Conservation (phyloP, 2,329 filamentous ascomycete genomes). For the Cordyceps pruinosa region DNA sequence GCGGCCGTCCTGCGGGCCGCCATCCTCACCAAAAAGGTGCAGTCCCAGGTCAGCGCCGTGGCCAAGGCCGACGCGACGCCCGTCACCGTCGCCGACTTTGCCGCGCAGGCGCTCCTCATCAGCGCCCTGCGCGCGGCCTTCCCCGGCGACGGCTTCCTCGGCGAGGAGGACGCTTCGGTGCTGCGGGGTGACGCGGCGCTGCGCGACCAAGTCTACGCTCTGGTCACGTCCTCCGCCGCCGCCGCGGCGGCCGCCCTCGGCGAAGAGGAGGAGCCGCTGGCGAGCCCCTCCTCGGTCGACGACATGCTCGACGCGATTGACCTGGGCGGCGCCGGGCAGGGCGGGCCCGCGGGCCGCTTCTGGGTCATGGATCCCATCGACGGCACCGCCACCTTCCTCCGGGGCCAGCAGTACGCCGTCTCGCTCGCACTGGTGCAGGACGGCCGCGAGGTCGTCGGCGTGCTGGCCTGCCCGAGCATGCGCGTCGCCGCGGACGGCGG, state of each 20-base stretch:
- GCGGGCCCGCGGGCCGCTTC: conserved; percentile 33
- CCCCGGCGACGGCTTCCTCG: conserved; percentile 51
- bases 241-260: conserved; percentile 9
- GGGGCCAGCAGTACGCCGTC: conserved; percentile 56
- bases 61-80: conserved; percentile 53
- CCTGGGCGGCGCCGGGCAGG: conserved; percentile 39
- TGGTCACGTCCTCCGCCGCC: conserved; percentile 33
- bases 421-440: conserved; percentile 52
- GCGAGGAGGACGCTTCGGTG: conserved; percentile 51
- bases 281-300: conserved; percentile 37
- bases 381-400: conserved; percentile 55
- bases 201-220: conserved; percentile 46
- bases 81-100: conserved; percentile 59
- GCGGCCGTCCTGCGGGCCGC: conserved; percentile 49
- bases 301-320: conserved; percentile 59
- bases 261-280: conserved; percentile 19
- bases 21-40: conserved; percentile 45
- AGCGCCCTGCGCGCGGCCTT: conserved; percentile 46
- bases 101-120: conserved; percentile 56
- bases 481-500: conserved; percentile 28
- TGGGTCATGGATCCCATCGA: conserved; percentile 62
- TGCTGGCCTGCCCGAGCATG: conserved; percentile 56
- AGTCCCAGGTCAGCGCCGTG: conserved; percentile 38
- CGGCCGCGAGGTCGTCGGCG: conserved; percentile 50
- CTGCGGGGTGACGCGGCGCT: conserved; percentile 43